Base-by-base conservation (phyloP, 148 eudicot genomes). In the Vaccinium darrowii region DNA sequence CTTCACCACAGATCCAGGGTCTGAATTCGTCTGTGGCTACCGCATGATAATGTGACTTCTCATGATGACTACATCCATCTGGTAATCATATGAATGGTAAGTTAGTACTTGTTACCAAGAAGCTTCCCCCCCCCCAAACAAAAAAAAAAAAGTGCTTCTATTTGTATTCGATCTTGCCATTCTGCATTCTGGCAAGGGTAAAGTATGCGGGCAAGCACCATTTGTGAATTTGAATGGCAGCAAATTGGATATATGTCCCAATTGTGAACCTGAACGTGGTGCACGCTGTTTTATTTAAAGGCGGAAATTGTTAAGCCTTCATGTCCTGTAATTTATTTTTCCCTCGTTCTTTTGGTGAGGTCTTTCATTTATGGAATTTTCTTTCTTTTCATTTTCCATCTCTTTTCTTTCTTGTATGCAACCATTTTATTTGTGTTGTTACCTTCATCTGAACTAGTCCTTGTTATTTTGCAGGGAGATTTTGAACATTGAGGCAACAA, bases 1-100 rank as follows among this genome's bases (percentile, higher is more conserved):
- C 58, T 69, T 39, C 82, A 71, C 33, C 83, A 83, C 93, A 96
- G 98, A 92, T 94, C 89, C 95, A 95, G 84, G 86, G 84, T 82
- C 81, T 94, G 82, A 87, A 92, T 84, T 87, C 91, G 10, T 91
- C 92, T 52, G 76, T 87, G 85, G 89, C 88, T 63, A 84, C 86
- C 76, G 84, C 89, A 18, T 89, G 83, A 89, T 78, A 54, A 81
- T 53, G 82, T 52, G 60, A 50, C 60, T 57, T 63, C 63, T 36
- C 25, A 3, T 13, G 75, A 39, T 53, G 36, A 83, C 82, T 78
- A 14, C 56, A 27, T 67, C 80, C 78, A 5, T 77, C 72, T 72
- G 53, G 30, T 15, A 81, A 52, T 74, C 19, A 81, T n/a, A 16
- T 53, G 21, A 27, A 33, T 74, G 80, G 25, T 80, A 73, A 72